These are phyloP conservation scores for Botrytis aclada DNA, from an alignment of 2,329 filamentous ascomycete species.

Conservation along the genomic window DNA sequence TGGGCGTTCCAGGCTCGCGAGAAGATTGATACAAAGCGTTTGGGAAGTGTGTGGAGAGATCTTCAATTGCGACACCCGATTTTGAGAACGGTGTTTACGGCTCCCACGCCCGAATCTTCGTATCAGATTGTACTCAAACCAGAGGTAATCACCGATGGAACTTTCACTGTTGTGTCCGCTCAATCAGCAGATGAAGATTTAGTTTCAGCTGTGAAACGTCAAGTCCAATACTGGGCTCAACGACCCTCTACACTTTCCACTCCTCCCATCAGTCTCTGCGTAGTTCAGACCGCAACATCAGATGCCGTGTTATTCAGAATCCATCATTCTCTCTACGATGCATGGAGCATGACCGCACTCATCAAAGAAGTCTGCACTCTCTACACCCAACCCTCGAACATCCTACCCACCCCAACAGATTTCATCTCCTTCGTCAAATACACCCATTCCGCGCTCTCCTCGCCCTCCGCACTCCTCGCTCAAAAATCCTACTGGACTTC, in stretches of 20 bases:
- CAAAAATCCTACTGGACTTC: not conserved
- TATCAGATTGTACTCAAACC: conserved; percentile 5
- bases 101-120: not conserved
- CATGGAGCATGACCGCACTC: conserved; percentile 8
- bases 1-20: conserved; percentile 7
- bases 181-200: not conserved
- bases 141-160: not conserved
- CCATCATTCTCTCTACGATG: conserved; percentile 8
- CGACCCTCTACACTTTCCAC: conserved; percentile 2
- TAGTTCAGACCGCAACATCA: not conserved
- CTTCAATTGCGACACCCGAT: not conserved
- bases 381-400: not conserved
- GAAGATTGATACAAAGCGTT: not conserved
- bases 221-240: not conserved
- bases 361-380: not conserved
- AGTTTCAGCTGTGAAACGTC: not conserved
- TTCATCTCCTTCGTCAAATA: not conserved
- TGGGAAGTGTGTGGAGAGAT: not conserved
- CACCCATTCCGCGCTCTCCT: not conserved
- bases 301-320: conserved; percentile 1
- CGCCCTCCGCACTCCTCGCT: not conserved
- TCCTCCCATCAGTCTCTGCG: conserved; percentile 1
- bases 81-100: conserved; percentile 4
- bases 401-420: not conserved
- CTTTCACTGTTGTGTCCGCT: not conserved